phyloP scores from a whole-genome alignment of 164 flowering plant genomes.

The Umbellularia californica region DNA sequence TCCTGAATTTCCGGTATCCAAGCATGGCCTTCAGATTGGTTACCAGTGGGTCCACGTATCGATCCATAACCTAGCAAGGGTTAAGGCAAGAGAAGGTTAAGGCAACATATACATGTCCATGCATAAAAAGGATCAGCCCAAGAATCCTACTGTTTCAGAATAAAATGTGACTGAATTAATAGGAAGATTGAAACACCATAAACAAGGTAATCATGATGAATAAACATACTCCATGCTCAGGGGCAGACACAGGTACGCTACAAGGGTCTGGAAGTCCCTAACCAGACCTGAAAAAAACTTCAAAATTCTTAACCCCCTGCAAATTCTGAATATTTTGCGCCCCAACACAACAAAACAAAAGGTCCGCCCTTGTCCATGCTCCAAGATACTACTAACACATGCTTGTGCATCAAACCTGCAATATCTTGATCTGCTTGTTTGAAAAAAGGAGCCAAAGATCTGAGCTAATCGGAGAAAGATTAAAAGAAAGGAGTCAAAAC shows the following conservation, averaged over 20 bases:
- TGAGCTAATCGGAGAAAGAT: too few relatives aligned
- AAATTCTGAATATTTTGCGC: too few relatives aligned
- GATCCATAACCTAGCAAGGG: constrained; percentile 76
- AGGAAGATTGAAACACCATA: neutral
- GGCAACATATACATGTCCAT: neutral
- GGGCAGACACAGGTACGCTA: too few relatives aligned
- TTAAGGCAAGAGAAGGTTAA: neutral
- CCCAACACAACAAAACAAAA: too few relatives aligned
- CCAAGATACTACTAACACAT: neutral
- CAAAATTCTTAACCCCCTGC: too few relatives aligned
- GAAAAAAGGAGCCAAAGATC: too few relatives aligned
- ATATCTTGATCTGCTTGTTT: too few relatives aligned
- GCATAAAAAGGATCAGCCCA: neutral
- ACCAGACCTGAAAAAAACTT: too few relatives aligned
- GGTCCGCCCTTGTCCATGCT: neutral
- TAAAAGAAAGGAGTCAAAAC: too few relatives aligned
- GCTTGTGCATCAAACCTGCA: neutral
- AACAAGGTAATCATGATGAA: neutral
- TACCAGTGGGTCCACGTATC: constrained; percentile 94
- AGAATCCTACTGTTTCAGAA: neutral
- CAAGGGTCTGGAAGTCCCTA: too few relatives aligned
- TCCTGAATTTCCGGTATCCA: constrained; percentile 75
- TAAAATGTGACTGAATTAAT: neutral
- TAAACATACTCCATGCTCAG: neutral
- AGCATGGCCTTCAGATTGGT: constrained; percentile 80